Conservation (phyloP, 768 basidiomycete genomes). For the Hydnum rufescens region DNA sequence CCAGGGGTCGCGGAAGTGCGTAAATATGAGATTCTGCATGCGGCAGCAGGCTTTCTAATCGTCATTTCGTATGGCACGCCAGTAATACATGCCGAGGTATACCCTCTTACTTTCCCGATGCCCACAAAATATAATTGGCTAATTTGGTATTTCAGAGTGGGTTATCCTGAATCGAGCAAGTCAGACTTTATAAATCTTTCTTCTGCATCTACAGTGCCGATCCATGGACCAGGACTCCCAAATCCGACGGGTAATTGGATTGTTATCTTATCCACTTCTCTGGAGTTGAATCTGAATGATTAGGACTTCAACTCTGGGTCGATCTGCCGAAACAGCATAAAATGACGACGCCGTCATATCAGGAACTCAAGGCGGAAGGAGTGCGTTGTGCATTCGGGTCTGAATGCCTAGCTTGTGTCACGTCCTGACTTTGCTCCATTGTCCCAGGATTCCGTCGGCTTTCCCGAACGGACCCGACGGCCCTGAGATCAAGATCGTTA, state of each 20-base stretch:
- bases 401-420: neutral
- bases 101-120: neutral
- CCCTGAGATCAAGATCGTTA: slow-evolving; percentile 63
- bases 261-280: neutral
- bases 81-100: neutral
- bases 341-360: slow-evolving; percentile 71
- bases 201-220: slow-evolving; percentile 45
- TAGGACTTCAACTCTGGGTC: slow-evolving; percentile 67
- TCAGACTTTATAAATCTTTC: neutral
- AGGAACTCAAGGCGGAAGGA: slow-evolving; percentile 48
- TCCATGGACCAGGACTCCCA: slow-evolving; percentile 42
- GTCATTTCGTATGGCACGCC: neutral
- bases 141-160: slow-evolving; percentile 47
- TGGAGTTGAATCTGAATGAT: neutral
- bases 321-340: slow-evolving; percentile 36
- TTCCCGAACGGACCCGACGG: slow-evolving; percentile 54
- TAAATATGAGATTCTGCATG: neutral
- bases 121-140: neutral
- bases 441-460: slow-evolving; percentile 47
- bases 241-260: slow-evolving; percentile 29
- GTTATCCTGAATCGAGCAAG: slow-evolving; percentile 2
- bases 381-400: slow-evolving; percentile 20
- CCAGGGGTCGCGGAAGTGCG: slow-evolving; percentile 35
- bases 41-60: neutral
- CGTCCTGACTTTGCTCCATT: neutral